These are phyloP conservation scores for Tricholoma saponaceum DNA, from an alignment of 768 basidiomycete genomes.

Conservation along the genomic window DNA sequence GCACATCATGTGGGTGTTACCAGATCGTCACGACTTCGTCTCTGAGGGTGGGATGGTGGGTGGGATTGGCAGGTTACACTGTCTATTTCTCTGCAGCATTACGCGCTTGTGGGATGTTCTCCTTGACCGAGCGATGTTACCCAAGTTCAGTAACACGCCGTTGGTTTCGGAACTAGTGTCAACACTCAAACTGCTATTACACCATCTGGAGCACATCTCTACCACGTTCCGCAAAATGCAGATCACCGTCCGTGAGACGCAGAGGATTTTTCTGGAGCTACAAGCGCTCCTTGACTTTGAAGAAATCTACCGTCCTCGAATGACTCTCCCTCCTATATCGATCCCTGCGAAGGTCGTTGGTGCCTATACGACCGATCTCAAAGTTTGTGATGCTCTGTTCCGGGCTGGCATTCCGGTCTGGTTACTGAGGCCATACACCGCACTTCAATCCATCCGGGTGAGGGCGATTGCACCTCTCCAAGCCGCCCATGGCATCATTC, in stretches of 20 bases:
- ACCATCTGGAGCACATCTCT: background rate
- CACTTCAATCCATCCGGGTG: background rate
- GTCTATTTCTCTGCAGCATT: no score
- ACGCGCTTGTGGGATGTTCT: no score
- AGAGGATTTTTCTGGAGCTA: background rate
- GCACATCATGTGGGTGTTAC: background rate
- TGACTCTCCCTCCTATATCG: background rate
- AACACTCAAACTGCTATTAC: background rate
- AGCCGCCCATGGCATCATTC: background rate
- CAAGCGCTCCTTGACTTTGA: background rate
- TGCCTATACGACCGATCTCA: background rate
- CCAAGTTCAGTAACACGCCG: background rate
- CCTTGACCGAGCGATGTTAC: background rate
- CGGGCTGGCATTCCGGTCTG: slow-evolving; percentile 1
- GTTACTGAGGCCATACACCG: background rate
- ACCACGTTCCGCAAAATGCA: background rate
- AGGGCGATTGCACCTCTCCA: background rate
- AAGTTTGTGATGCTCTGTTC: background rate
- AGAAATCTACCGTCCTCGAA: background rate
- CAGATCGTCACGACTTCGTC: background rate
- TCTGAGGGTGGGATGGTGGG: no score
- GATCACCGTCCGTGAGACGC: background rate
- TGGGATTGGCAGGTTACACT: no score
- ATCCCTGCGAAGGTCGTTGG: background rate
- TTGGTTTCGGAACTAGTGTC: background rate